Evolutionary conservation across 2,329 filamentous ascomycete species (phyloP), one percentile per base, ranked within the genome.

Genomic region (Aspergillus terreus): DNA sequence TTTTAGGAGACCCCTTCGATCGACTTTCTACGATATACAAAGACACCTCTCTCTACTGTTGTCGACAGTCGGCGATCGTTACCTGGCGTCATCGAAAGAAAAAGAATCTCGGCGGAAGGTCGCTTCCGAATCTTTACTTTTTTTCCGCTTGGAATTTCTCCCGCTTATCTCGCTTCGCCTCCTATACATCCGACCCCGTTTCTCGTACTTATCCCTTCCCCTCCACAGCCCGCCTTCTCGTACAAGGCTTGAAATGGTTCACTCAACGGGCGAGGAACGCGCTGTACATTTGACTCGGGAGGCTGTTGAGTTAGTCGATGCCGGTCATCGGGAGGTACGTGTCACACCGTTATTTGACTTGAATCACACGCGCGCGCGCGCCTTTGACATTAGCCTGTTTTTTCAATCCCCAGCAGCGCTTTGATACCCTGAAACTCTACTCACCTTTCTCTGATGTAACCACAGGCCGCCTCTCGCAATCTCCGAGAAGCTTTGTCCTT

Each of bases 401-500:
- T 48, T 1, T 27, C 21, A 44, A 12, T 27, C n/a, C 41, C 36
- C 9, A 30, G 7, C 10, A 30, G 27, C 27, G 27, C 27, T 30
- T 30, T 14, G 15, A 25, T 43, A 21, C 9, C 35, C 14, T 15
- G 11, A 23, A 42, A 42, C 40, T 42, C 10, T 42, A 9, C 14
- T 17, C 14, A 19, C 38, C 27, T 15, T 21, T 50, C 21, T 23
- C 50, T 54, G 51, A 50, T 51, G 44, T 49, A 45, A 53, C 52
- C 36, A 48, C 52, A 78, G 76, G 71, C 74, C 51, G 75, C 75
- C 35, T 74, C 74, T 40, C 65, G 74, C 56, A 76, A 75, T 57
- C 67, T 78, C 49, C 71, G 74, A 63, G 75, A 78, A 67, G 76
- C 76, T n/a, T 68, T 75, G 44, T 69, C 73, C 25, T 64, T 78